Base-by-base conservation (phyloP, 2,329 filamentous ascomycete species). In the Albophoma yamanashiensis region DNA sequence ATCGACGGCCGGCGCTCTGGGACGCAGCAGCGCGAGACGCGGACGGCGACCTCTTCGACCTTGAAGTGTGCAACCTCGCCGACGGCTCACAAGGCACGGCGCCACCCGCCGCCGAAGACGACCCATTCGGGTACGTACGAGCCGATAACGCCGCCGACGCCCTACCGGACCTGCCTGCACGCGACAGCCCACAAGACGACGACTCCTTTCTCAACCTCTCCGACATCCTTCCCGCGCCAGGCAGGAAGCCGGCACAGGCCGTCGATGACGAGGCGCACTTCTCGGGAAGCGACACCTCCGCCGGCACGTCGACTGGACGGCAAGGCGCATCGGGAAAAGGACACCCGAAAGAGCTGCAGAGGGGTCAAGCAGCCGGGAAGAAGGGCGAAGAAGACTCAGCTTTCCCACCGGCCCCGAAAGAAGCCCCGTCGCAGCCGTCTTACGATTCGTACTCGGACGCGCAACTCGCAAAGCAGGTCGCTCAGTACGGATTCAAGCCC, bases 401-500 rank as follows among this genome's bases (percentile, higher is more conserved):
- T 6, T n/a, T 11, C 11, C 12, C 31, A 25, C 43, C 39, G 12
- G 27, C 11, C 56, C 52, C 9, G 25, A 31, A 42, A 40, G 38
- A 45, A 6, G 31, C 62, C 15, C 62, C 60, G 7, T 59, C 66
- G 22, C 73, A 69, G 56, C 88, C 88, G 2, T 80, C 82, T 14
- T 92, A 82, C 62, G 78, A 82, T 47, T 72, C 81, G 0, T 86
- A 83, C 61, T 86, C 86, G 3, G 86, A 88, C 62, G 73, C 78
- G 11, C 82, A 89, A 61, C 74, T 92, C 20, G 75, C 83, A 3
- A 82, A 79, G 60, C 80, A 88, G 66, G 75, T 92, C 53, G 75
- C 80, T 6, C 76, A 78, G 0, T 91, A 85, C 67, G 88, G 87
- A 0, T 92, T 92, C 73, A 92, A 92, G 68, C 76, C 86, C 1